Percentiles rank a stretch among this genome's conserved stretches.
phyloP scores from a whole-genome alignment of 2,329 filamentous ascomycete genomes.

The Cladosporium velox region DNA sequence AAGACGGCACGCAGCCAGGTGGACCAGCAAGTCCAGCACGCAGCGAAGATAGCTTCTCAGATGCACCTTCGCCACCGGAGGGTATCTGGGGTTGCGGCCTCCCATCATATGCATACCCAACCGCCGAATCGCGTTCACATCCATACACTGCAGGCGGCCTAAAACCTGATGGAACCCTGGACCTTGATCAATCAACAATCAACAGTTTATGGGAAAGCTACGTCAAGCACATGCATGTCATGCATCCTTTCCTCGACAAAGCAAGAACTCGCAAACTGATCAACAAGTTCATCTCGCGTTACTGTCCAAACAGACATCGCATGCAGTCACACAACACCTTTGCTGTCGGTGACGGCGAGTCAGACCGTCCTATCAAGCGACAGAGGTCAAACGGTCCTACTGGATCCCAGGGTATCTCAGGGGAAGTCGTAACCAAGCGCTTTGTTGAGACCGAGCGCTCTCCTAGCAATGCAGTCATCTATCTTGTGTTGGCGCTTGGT shows the following conservation, averaged over 20 bases:
- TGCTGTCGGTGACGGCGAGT: constrained; percentile 29
- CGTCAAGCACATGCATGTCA: constrained; percentile 60
- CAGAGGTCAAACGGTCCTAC: constrained; percentile 36
- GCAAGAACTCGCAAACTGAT: constrained; percentile 55
- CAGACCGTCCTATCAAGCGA: constrained; percentile 33
- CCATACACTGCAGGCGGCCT: constrained; percentile 51
- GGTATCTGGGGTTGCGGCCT: constrained; percentile 53
- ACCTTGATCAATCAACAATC: constrained; percentile 55
- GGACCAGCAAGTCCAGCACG: constrained; percentile 43
- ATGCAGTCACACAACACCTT: constrained; percentile 29
- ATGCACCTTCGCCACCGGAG: constrained; percentile 48
- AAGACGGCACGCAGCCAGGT: constrained; percentile 37
- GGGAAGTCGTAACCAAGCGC: constrained; percentile 16
- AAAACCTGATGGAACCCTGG: constrained; percentile 54
- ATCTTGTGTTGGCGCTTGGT: constrained; percentile 82
- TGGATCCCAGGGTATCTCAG: constrained; percentile 15
- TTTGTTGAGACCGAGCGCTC: constrained; percentile 56
- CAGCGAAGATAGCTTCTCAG: constrained; percentile 39
- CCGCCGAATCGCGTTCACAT: constrained; percentile 36
- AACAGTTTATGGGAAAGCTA: constrained; percentile 57
- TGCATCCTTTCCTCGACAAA: constrained; percentile 66
- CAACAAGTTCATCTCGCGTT: constrained; percentile 51
- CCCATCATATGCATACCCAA: constrained; percentile 24
- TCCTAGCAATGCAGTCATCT: constrained; percentile 76
- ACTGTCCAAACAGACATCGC: constrained; percentile 40